These are phyloP conservation scores for Acanthamoeba sp. DNA, from an alignment of 208 protist species.

Conservation along the genomic window DNA sequence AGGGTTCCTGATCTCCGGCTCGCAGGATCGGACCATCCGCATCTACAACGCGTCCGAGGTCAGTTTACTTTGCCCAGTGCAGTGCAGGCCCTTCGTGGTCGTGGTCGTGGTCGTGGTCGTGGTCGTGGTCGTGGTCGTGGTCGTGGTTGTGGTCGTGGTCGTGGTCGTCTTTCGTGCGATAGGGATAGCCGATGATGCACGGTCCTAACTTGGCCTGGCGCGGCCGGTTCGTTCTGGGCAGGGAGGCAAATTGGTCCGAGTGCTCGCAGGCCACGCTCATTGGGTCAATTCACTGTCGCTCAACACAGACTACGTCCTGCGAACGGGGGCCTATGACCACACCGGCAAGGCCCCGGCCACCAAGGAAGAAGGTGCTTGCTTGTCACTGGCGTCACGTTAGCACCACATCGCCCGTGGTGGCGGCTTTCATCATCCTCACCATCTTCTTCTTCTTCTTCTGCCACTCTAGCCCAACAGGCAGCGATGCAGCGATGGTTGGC, in stretches of 20 bases:
- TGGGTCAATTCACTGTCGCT: slow-evolving; percentile 99
- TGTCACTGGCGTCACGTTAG: too few relatives aligned
- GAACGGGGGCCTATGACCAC: slow-evolving; percentile 97
- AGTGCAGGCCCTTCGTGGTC: neutral
- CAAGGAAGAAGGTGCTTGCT: slow-evolving; percentile 21
- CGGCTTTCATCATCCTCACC: neutral
- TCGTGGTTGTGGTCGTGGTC: neutral
- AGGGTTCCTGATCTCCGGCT: slow-evolving; percentile 97
- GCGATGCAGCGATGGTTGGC: neutral
- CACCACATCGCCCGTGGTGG: neutral
- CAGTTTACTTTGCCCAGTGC: neutral
- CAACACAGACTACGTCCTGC: slow-evolving; percentile 97
- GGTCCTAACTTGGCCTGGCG: too few relatives aligned
- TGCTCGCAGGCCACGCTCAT: slow-evolving; percentile 97
- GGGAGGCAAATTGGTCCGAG: slow-evolving; percentile 86
- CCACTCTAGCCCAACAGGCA: slow-evolving; percentile 44
- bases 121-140: too few relatives aligned
- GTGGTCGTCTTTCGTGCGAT: too few relatives aligned
- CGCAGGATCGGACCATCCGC: slow-evolving; percentile 97
- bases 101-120: too few relatives aligned
- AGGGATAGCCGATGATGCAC: too few relatives aligned
- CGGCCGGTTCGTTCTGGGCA: neutral
- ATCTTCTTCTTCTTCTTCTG: neutral
- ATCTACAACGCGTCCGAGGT: slow-evolving; percentile 95
- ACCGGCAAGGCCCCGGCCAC: slow-evolving; percentile 83